Conservation (phyloP, 176 grass and related monocot species). For the Zoysia pacifica region DNA sequence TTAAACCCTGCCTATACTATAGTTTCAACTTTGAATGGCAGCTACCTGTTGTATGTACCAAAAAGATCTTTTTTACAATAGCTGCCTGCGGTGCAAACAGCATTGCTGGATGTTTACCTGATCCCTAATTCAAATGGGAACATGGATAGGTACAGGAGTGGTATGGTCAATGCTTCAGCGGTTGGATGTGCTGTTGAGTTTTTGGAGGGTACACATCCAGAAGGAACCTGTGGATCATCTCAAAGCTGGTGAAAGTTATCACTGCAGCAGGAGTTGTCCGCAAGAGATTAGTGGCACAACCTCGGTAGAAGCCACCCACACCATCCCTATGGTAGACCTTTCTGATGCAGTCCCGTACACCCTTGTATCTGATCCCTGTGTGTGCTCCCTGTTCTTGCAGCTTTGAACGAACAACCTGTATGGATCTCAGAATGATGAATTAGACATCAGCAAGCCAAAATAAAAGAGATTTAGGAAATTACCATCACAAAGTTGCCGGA, state of each 20-base stretch:
- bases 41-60: slow-evolving; percentile 41
- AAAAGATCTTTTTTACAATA: slow-evolving; percentile 32
- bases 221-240: slow-evolving; percentile 95
- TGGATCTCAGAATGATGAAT: slow-evolving; percentile 12
- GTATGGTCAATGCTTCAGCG: slow-evolving; percentile 58
- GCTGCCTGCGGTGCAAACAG: slow-evolving; percentile 3
- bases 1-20: slow-evolving; percentile 51
- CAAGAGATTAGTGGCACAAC: slow-evolving; percentile 87
- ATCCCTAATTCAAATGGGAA: slow-evolving; percentile 27
- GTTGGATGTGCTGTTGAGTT: slow-evolving; percentile 60
- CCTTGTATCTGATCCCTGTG: slow-evolving; percentile 50
- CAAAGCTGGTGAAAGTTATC: slow-evolving; percentile 97
- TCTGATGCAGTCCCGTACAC: slow-evolving; percentile 79
- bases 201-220: slow-evolving; percentile 51
- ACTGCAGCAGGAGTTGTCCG: slow-evolving; percentile 95
- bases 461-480: background rate
- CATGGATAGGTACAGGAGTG: slow-evolving; percentile 37
- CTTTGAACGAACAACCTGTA: slow-evolving; percentile 88
- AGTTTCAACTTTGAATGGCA: slow-evolving; percentile 39
- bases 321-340: slow-evolving; percentile 77
- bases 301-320: slow-evolving; percentile 83
- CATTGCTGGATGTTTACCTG: slow-evolving; percentile 21
- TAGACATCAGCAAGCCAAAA: background rate
- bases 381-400: slow-evolving; percentile 91
- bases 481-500: too few relatives aligned